A percentile compares a stretch with the other conserved stretches of the same genome.
phyloP scores from a whole-genome alignment of 306 rosid genomes.

The Sophora flavescens region DNA sequence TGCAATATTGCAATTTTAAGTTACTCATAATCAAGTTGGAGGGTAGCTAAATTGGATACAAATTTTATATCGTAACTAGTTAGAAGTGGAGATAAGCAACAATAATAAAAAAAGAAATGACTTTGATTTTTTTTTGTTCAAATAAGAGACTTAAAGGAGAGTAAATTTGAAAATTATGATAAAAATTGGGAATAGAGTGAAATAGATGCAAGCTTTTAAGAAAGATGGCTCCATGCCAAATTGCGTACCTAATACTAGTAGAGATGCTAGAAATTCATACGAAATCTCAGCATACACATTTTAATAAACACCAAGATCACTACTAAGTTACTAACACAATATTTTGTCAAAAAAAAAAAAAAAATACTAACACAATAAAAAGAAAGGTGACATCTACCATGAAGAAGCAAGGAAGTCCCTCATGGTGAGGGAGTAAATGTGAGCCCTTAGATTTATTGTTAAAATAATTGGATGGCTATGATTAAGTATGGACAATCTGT shows the following conservation, averaged over 20 bases:
- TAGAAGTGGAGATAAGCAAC: background rate
- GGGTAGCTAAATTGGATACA: background rate
- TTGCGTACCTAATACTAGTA: background rate
- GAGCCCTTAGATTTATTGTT: too few species aligned
- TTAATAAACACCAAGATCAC: background rate
- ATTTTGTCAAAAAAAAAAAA: background rate
- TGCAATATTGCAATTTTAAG: background rate
- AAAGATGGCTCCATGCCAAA: background rate
- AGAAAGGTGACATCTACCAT: too few species aligned
- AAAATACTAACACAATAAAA: background rate
- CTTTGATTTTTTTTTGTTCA: too few species aligned
- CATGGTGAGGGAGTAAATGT: too few species aligned
- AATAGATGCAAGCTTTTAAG: background rate
- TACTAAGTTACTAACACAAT: background rate
- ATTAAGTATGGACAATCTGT: too few species aligned
- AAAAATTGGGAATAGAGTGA: too few species aligned
- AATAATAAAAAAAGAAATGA: too few species aligned
- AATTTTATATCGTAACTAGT: too few species aligned
- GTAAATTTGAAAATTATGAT: too few species aligned
- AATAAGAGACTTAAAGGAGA: too few species aligned
- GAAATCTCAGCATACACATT: background rate
- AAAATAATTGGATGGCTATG: too few species aligned
- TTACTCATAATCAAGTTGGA: background rate
- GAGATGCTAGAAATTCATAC: background rate
- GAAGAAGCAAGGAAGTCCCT: too few species aligned